These are phyloP conservation scores for Eimeria sp. DNA, from an alignment of 169 alveolate species.

Conservation along the genomic window DNA sequence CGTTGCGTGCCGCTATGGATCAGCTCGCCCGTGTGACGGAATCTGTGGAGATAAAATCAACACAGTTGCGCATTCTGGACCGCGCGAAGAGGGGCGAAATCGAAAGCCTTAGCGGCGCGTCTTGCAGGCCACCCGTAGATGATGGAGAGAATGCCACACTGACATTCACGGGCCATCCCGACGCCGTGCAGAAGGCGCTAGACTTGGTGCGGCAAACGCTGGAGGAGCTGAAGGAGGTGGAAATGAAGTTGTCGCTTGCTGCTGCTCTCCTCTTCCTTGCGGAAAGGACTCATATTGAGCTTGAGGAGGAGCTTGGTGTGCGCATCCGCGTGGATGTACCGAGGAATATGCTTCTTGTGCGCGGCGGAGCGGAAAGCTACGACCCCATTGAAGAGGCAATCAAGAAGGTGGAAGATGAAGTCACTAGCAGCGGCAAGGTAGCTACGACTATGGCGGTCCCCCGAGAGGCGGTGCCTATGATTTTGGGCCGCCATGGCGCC, in stretches of 20 bases:
- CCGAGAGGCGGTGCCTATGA: conserved; percentile 76
- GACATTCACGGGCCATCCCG: conserved; percentile 72
- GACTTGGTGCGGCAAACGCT: conserved; percentile 52
- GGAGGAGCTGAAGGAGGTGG: conserved; percentile 67
- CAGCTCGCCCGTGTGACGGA: conserved; percentile 72
- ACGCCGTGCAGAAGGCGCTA: conserved; percentile 64
- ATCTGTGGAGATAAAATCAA: conserved; percentile 49
- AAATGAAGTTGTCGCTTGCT: conserved; percentile 58
- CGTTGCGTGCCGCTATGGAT: conserved; percentile 36
- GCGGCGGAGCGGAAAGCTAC: background rate
- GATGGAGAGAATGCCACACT: conserved; percentile 57
- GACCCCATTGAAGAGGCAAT: conserved; percentile 28
- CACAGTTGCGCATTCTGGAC: conserved; percentile 69
- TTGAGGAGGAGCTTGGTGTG: conserved; percentile 48
- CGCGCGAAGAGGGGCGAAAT: conserved; percentile 45
- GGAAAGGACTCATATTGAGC: conserved; percentile 38
- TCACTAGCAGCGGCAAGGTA: conserved; percentile 49
- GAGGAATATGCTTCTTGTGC: conserved; percentile 41
- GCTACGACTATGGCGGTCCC: conserved; percentile 26
- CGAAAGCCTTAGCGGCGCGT: conserved; percentile 57
- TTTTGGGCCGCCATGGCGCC: conserved; percentile 80
- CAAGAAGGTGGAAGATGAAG: conserved; percentile 68
- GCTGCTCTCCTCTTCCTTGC: conserved; percentile 55
- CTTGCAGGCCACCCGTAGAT: conserved; percentile 34
- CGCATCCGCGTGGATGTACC: conserved; percentile 72